Conservation (phyloP, 768 basidiomycete species). For the Mycena indigotica region DNA sequence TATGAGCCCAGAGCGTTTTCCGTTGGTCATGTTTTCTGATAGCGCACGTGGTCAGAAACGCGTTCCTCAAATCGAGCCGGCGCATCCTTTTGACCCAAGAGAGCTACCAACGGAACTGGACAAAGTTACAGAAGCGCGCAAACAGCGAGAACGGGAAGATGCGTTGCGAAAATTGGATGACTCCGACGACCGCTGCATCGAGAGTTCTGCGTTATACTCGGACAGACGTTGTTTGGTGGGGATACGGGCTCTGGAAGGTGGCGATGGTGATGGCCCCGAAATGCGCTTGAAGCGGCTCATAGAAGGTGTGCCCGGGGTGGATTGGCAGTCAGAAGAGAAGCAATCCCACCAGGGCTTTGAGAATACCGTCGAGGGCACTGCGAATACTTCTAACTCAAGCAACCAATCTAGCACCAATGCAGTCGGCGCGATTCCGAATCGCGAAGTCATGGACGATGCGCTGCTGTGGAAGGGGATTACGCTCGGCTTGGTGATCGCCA, state of each 20-base stretch:
- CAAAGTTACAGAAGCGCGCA: constrained; percentile 45
- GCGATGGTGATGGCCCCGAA: constrained; percentile 43
- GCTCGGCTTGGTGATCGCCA: constrained; percentile 24
- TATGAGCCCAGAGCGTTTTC: constrained; percentile 80
- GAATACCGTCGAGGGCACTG: constrained; percentile 17
- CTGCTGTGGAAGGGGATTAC: constrained; percentile 28
- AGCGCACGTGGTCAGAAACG: constrained; percentile 29
- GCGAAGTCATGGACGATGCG: neutral
- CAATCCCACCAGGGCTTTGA: constrained; percentile 11
- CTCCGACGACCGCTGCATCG: constrained; percentile 19
- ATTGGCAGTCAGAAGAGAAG: constrained; percentile 27
- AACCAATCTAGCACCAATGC: neutral
- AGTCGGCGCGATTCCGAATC: neutral
- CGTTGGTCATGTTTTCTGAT: constrained; percentile 73
- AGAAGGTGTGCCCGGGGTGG: constrained; percentile 54
- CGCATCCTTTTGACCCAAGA: constrained; percentile 10
- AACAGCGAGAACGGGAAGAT: constrained; percentile 40
- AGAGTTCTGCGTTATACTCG: constrained; percentile 26
- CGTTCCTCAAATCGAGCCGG: constrained; percentile 6
- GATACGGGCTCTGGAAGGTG: constrained; percentile 54
- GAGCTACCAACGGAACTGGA: constrained; percentile 49
- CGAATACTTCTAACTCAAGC: constrained; percentile 4
- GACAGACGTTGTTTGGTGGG: constrained; percentile 68
- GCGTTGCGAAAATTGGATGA: constrained; percentile 20
- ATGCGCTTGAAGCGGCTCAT: constrained; percentile 53